These are phyloP conservation scores for Artemisia tridentata DNA, from an alignment of 129 eudicot species.

Conservation along the genomic window DNA sequence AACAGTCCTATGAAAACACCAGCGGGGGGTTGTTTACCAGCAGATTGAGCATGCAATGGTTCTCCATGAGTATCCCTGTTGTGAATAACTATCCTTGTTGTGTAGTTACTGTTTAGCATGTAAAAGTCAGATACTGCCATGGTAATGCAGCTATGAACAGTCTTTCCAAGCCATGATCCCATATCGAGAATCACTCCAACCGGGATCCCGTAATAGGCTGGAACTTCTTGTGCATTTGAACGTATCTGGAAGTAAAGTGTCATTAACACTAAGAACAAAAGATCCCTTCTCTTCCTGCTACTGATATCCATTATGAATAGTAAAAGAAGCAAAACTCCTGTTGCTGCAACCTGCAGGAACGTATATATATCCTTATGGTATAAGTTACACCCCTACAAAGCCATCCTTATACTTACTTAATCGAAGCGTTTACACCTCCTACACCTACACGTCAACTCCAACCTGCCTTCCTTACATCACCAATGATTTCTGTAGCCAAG, in stretches of 20 bases:
- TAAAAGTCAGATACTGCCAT: conserved; percentile 38
- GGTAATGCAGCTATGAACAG: conserved; percentile 22
- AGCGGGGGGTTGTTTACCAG: conserved; percentile 24
- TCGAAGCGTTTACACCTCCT: too few relatives aligned
- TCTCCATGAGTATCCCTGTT: conserved; percentile 33
- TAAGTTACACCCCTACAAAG: too few relatives aligned
- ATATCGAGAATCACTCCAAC: conserved; percentile 38
- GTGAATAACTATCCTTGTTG: conserved; percentile 31
- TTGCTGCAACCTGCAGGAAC: background rate
- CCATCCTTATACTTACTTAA: too few relatives aligned
- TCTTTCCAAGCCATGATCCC: conserved; percentile 29
- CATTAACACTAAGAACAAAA: background rate
- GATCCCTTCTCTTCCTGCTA: background rate
- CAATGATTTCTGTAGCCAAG: too few relatives aligned
- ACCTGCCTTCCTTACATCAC: too few relatives aligned
- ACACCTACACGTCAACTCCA: too few relatives aligned
- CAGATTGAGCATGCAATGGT: conserved; percentile 24
- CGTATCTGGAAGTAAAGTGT: conserved; percentile 14
- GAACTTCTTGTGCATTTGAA: background rate
- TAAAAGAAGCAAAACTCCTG: background rate
- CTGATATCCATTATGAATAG: background rate
- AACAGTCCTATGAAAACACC: too few relatives aligned
- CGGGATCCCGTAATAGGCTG: conserved; percentile 17
- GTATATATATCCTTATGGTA: background rate
- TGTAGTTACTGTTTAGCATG: conserved; percentile 21